Base-by-base conservation (phyloP, 2,329 filamentous ascomycete genomes). In the Hawksworthiomyces lignivorus region DNA sequence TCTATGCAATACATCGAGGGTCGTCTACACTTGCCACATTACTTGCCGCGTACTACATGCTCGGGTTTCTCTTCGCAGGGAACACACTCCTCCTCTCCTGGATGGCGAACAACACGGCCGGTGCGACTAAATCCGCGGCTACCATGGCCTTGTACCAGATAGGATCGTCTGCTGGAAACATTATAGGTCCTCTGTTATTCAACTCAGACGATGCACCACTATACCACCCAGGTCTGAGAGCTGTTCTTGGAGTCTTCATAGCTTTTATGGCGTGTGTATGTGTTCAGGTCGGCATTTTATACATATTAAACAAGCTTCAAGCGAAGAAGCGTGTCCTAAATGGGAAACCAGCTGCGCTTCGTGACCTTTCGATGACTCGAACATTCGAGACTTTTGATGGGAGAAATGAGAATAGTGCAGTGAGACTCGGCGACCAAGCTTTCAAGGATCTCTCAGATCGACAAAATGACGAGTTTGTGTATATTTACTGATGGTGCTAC, bases 21-120 rank as follows among this genome's bases (percentile, higher is more conserved):
- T 52, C 59, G 0, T 56, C 61, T 1, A 68, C n/a, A 63, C 67
- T 33, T 17, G 64, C 68, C 0, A 60, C 66, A 0, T 53, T 82
- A 3, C 63, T 84, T 3, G 70, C 66, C 0, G 78, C 0, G n/a
- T n/a, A n/a, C n/a, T n/a, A n/a, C n/a, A n/a, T n/a, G n/a, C n/a
- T n/a, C n/a, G n/a, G n/a, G n/a, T 84, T 83, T 56, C 62, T 84
- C 8, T 84, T 78, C 47, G 77, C 77, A 1, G 75, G 72, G 2
- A 82, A 81, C 50, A 80, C 80, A 0, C 62, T 85, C 9, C 73
- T 82, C 20, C 74, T 84, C 0, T 71, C 75, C 0, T 86, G 81
- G 81, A 78, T 84, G 44, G 70, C 84, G 6, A 77, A 73, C 7
- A 85, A 85, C 56, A 83, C 78, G 0, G 81, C 69, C 0, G 82